Percentiles rank a stretch among this genome's conserved stretches.
Conservation (phyloP, 2,329 filamentous ascomycete species). For the Fusarium denticulatum region DNA sequence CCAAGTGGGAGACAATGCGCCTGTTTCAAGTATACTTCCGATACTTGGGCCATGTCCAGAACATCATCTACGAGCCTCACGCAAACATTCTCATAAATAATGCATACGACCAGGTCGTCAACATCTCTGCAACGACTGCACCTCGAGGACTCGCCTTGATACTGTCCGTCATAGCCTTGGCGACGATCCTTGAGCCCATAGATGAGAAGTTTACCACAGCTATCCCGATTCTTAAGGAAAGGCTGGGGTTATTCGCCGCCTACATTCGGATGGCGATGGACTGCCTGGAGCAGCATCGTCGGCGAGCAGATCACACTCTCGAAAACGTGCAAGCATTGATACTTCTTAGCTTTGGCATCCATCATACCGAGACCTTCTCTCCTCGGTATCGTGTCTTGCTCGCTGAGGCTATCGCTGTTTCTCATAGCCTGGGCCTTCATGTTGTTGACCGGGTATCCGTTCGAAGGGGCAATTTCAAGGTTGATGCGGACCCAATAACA, state of each 20-base stretch:
- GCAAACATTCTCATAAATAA: background rate
- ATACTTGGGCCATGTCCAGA: background rate
- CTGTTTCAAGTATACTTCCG: background rate
- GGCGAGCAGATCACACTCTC: background rate
- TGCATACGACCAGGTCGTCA: background rate
- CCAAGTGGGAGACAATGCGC: background rate
- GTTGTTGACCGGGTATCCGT: background rate
- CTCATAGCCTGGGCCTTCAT: background rate
- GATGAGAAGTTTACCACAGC: background rate
- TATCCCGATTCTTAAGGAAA: background rate
- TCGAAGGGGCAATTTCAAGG: accelerated
- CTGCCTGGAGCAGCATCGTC: background rate
- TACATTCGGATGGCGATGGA: background rate
- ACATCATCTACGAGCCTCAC: background rate
- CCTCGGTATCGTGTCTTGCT: background rate
- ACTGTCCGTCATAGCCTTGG: background rate
- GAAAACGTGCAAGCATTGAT: background rate
- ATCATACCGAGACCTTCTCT: background rate
- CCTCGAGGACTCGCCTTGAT: background rate
- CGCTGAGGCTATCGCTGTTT: background rate
- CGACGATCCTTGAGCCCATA: background rate
- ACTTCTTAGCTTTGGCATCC: background rate
- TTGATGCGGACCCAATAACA: background rate
- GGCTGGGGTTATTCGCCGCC: accelerated
- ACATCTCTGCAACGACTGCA: background rate